Base-by-base conservation (phyloP, 2,329 filamentous ascomycete genomes). In the Pseudogymnoascus sp. region DNA sequence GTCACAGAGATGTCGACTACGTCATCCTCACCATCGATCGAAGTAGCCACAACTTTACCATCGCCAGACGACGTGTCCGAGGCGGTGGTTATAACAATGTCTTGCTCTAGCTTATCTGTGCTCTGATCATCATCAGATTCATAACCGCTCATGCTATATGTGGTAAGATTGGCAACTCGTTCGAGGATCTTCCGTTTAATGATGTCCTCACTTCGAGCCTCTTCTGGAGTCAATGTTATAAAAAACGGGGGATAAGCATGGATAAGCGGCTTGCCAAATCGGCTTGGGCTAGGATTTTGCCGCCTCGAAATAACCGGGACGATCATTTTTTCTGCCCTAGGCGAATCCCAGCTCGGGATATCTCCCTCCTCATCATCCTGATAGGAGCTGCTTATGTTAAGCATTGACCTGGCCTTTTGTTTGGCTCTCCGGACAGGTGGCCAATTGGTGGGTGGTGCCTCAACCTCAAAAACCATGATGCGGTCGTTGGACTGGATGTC, bases 1-100 rank as follows among this genome's bases (percentile, higher is more conserved):
- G 86, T 87, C 87, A 97, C 93, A 0, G 89, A 90, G 15, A 99
- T 87, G 72, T 97, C 90, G 5, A 97, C 90, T 71, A 97, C 85
- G 66, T 91, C 91, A 66, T 97, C 93, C 74, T 97, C 93, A 9
- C 91, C 90, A 73, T 93, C 88, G 1, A 96, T 83, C 2, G 93
- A 96, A 28, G 85, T 83, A 50, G 91, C 88, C 64, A 88, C 84
- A 57, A 96, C 82, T 71, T 88, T 89, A 21, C 83, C 80, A 67
- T 89, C 89, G 9, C 83, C 84, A 3, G 86, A 86, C 3, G 86
- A 88, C 3, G 83, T 84, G 71, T 86, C 83, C 0, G 84, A 87
- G 19, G 79, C 80, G 15, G 80, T 87, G 64, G 87, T 85, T 10
- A 89, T 78, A 19, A 91, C 83, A 50, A 88, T 82, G 69, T 93